These are phyloP conservation scores for Myxozyma nipponensis DNA, from an alignment of 805 yeast species.

Conservation along the genomic window DNA sequence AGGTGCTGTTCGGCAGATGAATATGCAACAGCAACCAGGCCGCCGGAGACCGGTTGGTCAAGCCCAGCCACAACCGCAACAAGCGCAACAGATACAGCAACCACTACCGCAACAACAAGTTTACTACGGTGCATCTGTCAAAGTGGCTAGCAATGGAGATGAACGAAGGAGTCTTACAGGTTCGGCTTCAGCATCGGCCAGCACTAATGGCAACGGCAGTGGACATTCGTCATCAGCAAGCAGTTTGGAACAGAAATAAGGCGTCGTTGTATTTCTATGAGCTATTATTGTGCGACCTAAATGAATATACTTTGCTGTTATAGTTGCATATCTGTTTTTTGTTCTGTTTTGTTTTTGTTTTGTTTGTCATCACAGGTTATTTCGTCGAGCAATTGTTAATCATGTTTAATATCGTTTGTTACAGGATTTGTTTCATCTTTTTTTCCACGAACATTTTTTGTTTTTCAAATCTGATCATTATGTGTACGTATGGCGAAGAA, in stretches of 20 bases:
- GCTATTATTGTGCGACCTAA: background rate
- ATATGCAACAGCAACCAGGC: background rate
- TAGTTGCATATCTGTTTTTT: background rate
- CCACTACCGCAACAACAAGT: background rate
- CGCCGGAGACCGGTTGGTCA: background rate
- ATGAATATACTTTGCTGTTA: too few species aligned
- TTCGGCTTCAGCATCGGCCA: conserved; percentile 25
- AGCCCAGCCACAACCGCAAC: conserved; percentile 1
- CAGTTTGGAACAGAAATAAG: conserved; percentile 23
- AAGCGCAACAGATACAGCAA: background rate
- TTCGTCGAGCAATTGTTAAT: background rate
- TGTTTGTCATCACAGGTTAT: background rate
- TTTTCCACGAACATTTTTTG: background rate
- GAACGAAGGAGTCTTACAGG: conserved; percentile 20
- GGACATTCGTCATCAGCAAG: conserved; percentile 26
- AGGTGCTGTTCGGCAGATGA: conserved; percentile 5
- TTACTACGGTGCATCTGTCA: conserved; percentile 1
- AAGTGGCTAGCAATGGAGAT: conserved; percentile 1
- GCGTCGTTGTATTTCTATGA: background rate
- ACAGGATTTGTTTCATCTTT: too few species aligned
- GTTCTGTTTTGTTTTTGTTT: background rate
- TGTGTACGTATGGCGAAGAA: background rate
- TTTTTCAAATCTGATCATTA: background rate
- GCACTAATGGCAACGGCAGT: conserved; percentile 21
- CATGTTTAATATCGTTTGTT: too few species aligned